Conservation (phyloP, 1,284 basidiomycete genomes). For the Melampsora americana region DNA sequence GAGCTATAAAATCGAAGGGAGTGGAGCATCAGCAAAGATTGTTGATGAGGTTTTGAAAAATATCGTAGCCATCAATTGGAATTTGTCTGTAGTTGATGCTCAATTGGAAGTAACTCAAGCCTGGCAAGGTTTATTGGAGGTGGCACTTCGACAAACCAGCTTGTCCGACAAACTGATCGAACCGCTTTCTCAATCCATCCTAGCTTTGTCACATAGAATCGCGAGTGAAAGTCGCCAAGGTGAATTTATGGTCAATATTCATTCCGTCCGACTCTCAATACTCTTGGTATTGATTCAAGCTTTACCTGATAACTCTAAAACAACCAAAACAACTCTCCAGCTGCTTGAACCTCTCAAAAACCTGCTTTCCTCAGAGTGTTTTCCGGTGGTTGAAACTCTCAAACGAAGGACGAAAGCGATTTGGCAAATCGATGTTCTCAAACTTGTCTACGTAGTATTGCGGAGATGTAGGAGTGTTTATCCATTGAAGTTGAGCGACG, state of each 20-base stretch:
- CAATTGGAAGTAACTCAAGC: conserved; percentile 37
- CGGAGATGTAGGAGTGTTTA: conserved; percentile 27
- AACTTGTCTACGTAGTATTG: conserved; percentile 34
- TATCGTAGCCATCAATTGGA: conserved; percentile 40
- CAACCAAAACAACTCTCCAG: conserved; percentile 27
- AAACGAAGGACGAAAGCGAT: conserved; percentile 29
- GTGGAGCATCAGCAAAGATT: conserved; percentile 20
- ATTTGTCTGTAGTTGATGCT: conserved; percentile 39
- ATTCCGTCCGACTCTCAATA: conserved; percentile 38
- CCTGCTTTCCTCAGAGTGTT: conserved; percentile 34
- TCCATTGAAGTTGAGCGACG: conserved; percentile 18
- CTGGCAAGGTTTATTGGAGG: conserved; percentile 36
- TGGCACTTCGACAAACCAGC: conserved; percentile 21
- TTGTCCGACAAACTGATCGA: conserved; percentile 5
- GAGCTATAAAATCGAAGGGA: conserved; percentile 23
- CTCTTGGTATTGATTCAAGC: conserved; percentile 35
- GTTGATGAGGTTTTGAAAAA: conserved; percentile 40
- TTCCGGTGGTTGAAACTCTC: conserved; percentile 31
- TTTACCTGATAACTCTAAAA: conserved; percentile 35
- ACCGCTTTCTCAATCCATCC: conserved; percentile 29
- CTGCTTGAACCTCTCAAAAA: conserved; percentile 25
- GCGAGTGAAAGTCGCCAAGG: conserved; percentile 33
- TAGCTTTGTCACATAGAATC: conserved; percentile 15
- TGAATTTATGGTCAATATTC: conserved; percentile 42
- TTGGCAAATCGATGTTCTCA: conserved; percentile 40